A percentile compares a stretch with the other conserved stretches of the same genome.
These are phyloP conservation scores for Otatea glauca DNA, from an alignment of 176 grass and related monocot species.

Conservation along the genomic window DNA sequence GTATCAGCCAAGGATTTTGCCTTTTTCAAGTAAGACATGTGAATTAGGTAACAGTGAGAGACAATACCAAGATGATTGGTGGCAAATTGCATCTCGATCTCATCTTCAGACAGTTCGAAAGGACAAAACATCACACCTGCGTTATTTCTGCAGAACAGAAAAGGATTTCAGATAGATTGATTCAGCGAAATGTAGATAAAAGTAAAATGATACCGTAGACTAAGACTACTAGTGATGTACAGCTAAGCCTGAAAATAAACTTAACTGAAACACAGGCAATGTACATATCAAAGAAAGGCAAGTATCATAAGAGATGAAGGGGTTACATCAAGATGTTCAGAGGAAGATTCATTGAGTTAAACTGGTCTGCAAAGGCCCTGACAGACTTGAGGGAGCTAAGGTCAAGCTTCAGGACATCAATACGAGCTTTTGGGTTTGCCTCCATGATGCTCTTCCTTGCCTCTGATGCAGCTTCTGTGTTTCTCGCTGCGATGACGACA, in stretches of 20 bases:
- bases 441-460: conserved; percentile 62
- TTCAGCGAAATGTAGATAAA: conserved; percentile 17
- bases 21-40: conserved; percentile 8
- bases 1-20: background rate
- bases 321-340: conserved; percentile 94
- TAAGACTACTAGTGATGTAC: conserved; percentile 9
- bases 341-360: conserved; percentile 80
- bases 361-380: conserved; percentile 65
- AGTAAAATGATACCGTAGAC: background rate
- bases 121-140: conserved; percentile 97
- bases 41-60: background rate
- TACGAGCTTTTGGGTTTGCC: conserved; percentile 47
- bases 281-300: conserved; percentile 19
- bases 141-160: conserved; percentile 76
- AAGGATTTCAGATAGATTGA: conserved; percentile 19
- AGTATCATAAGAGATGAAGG: conserved; percentile 12
- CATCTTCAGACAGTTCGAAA: conserved; percentile 85
- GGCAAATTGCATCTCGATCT: conserved; percentile 86
- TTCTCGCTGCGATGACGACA: conserved; percentile 91
- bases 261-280: background rate
- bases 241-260: background rate
- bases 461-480: conserved; percentile 80
- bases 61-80: conserved; percentile 92
- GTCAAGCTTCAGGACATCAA: conserved; percentile 83
- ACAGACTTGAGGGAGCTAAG: conserved; percentile 94